These are phyloP conservation scores for Cryptosporidium ubiquitum DNA, from an alignment of 169 alveolate genomes.

Conservation along the genomic window DNA sequence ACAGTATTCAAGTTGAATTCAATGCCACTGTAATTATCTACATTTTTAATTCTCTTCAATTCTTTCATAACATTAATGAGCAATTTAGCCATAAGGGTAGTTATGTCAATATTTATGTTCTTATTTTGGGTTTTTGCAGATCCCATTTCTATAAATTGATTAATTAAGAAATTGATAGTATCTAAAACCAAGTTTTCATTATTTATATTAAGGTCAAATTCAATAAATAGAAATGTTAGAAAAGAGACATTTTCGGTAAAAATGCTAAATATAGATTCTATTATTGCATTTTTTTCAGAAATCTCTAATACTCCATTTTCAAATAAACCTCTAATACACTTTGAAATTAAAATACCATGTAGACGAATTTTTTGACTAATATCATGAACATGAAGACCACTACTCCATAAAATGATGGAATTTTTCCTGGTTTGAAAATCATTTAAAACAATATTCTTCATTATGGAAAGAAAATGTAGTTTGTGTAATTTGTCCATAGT, in stretches of 20 bases:
- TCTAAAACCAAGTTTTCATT: constrained; percentile 16
- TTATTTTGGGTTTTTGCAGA: not conserved
- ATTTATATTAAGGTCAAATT: constrained; percentile 10
- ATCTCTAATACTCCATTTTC: constrained; percentile 4
- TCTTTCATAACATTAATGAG: not conserved
- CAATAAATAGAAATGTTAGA: constrained; percentile 6
- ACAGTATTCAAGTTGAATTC: not conserved
- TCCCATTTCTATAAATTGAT: constrained; percentile 11
- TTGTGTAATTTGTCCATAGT: not conserved
- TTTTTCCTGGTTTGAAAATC: not conserved
- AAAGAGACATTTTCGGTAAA: not conserved
- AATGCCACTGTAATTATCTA: not conserved
- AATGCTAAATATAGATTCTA: not conserved
- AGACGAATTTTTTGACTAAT: not conserved
- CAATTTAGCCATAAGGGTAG: not conserved
- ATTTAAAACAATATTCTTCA: constrained; percentile 23
- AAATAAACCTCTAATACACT: constrained; percentile 31
- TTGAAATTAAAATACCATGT: constrained; percentile 45
- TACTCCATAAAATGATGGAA: constrained; percentile 37
- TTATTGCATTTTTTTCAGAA: constrained; percentile 19
- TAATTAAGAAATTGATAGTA: constrained; percentile 4
- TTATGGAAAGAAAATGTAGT: constrained; percentile 27
- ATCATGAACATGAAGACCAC: not conserved
- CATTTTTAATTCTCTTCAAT: not conserved
- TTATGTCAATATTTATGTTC: not conserved